These are phyloP conservation scores for Chenopodium berlandieri DNA, from an alignment of 148 eudicot species.

Conservation along the genomic window DNA sequence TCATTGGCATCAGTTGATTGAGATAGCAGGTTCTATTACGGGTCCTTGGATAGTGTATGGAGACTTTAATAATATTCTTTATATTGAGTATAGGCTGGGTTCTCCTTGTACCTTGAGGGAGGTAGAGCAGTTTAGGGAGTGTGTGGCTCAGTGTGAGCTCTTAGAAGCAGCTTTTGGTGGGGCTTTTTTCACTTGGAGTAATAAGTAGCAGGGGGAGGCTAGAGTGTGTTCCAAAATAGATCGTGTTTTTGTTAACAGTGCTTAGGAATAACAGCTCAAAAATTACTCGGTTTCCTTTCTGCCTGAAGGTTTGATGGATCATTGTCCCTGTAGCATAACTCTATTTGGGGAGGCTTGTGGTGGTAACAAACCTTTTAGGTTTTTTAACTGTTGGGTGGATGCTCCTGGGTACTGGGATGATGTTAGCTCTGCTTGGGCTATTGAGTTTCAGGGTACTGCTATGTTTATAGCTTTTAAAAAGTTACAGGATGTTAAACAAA, in stretches of 20 bases:
- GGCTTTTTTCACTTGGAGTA: background rate
- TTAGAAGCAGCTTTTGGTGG: background rate
- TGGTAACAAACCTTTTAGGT: background rate
- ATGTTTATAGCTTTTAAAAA: too few relatives aligned
- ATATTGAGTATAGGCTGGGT: background rate
- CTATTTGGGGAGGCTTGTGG: background rate
- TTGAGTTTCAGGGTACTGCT: too few relatives aligned
- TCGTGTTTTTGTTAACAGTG: background rate
- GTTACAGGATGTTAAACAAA: too few relatives aligned
- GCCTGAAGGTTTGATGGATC: background rate
- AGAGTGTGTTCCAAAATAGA: background rate
- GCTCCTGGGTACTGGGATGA: too few relatives aligned
- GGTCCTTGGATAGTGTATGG: background rate
- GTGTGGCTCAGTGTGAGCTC: background rate
- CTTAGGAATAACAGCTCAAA: background rate
- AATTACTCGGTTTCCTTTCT: background rate
- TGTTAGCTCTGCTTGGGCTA: too few relatives aligned
- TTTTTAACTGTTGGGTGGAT: background rate
- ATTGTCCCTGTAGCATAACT: background rate
- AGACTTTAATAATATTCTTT: background rate
- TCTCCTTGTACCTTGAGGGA: background rate
- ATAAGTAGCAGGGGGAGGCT: background rate
- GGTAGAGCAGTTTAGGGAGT: background rate
- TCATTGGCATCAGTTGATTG: too few relatives aligned
- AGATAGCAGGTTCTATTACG: too few relatives aligned